Evolutionary conservation across 2,329 filamentous ascomycete species (phyloP).

Genomic region (Daldinia eschscholtzii): DNA sequence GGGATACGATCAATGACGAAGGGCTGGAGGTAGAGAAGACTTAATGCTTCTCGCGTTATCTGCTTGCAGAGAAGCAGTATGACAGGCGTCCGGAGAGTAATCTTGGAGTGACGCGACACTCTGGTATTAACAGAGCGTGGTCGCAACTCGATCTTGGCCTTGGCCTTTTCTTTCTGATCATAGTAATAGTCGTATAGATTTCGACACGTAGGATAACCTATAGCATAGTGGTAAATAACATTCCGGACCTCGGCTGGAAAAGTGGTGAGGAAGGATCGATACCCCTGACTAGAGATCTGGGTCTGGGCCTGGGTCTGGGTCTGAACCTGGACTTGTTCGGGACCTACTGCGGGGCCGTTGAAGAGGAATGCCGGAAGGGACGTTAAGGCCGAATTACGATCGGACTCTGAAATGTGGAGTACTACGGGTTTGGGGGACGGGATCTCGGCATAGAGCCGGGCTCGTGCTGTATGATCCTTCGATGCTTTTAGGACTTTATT

Average conservation of each 20-base stretch:
- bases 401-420: slow-evolving; percentile 39
- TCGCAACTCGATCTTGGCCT: slow-evolving; percentile 26
- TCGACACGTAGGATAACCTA: slow-evolving; percentile 50
- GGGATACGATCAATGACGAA: slow-evolving; percentile 55
- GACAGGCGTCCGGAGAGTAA: slow-evolving; percentile 49
- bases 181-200: slow-evolving; percentile 53
- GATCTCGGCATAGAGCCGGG: slow-evolving; percentile 42
- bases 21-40: slow-evolving; percentile 45
- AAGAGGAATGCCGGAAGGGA: slow-evolving; percentile 43
- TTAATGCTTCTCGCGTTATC: slow-evolving; percentile 53
- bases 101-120: slow-evolving; percentile 20
- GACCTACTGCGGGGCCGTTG: slow-evolving; percentile 20
- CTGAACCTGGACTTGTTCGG: neutral
- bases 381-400: slow-evolving; percentile 37
- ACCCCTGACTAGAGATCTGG: neutral
- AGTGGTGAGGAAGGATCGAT: slow-evolving; percentile 47
- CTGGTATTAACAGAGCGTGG: slow-evolving; percentile 19
- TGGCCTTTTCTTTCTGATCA: slow-evolving; percentile 40
- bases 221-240: slow-evolving; percentile 51
- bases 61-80: slow-evolving; percentile 54
- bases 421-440: slow-evolving; percentile 30
- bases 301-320: no score
- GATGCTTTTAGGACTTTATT: slow-evolving; percentile 39
- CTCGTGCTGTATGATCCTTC: slow-evolving; percentile 42
- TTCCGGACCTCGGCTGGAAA: slow-evolving; percentile 55